These are phyloP conservation scores for Solanum sejunctum DNA, from an alignment of 257 asterid genomes.

Conservation along the genomic window DNA sequence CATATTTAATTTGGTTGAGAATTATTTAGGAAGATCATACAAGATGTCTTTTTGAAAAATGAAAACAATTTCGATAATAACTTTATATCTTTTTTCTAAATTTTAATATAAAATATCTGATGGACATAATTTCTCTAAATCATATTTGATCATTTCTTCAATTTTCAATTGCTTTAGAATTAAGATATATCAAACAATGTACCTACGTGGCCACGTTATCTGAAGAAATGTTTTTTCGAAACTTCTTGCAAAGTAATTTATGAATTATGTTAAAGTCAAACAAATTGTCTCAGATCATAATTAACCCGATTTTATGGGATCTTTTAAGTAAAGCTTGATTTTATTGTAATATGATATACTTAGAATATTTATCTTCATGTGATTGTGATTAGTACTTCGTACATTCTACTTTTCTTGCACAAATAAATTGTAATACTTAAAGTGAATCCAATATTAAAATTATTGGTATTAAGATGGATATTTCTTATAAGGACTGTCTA, in stretches of 20 bases:
- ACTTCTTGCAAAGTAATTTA: not conserved
- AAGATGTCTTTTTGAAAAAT: too few relatives aligned
- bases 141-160: not conserved
- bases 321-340: not conserved
- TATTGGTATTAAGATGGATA: not conserved
- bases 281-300: not conserved
- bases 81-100: too few relatives aligned
- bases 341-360: not conserved
- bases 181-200: not conserved
- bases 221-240: not conserved
- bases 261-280: not conserved
- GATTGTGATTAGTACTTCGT: not conserved
- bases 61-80: too few relatives aligned
- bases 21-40: too few relatives aligned
- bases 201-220: not conserved
- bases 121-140: not conserved
- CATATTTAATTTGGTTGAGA: too few relatives aligned
- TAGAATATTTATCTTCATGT: not conserved
- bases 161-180: not conserved
- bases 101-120: too few relatives aligned
- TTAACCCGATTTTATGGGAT: not conserved
- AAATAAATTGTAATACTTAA: not conserved
- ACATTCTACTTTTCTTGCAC: not conserved
- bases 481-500: too few relatives aligned
- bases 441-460: not conserved